Evolutionary conservation across 352 stramenopile genomes (phyloP).

Genomic region (Pythium scleroteichum): DNA sequence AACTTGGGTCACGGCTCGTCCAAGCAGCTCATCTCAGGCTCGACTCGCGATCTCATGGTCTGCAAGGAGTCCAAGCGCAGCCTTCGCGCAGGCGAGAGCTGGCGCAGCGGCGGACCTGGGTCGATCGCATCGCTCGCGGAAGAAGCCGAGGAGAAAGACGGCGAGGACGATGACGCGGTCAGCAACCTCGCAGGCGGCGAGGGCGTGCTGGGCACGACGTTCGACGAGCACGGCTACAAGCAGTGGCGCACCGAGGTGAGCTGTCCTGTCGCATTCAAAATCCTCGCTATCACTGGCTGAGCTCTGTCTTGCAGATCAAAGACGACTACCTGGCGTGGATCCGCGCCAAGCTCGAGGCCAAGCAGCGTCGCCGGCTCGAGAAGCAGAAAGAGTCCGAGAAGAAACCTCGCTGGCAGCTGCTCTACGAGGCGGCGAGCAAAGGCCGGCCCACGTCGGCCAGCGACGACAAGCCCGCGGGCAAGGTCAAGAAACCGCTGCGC

Average conservation of each 20-base stretch:
- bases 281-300: background rate
- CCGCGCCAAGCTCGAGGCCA: slow-evolving; percentile 56
- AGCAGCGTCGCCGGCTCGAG: slow-evolving; percentile 42
- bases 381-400: slow-evolving; percentile 56
- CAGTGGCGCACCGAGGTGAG: slow-evolving; percentile 59
- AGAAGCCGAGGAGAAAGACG: slow-evolving; percentile 30
- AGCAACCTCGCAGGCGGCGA: slow-evolving; percentile 11
- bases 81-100: slow-evolving; percentile 17
- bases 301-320: slow-evolving; percentile 41
- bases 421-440: slow-evolving; percentile 64
- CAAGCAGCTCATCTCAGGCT: slow-evolving; percentile 8
- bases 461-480: slow-evolving; percentile 4
- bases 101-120: slow-evolving; percentile 20
- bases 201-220: slow-evolving; percentile 41
- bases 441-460: background rate
- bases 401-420: slow-evolving; percentile 67
- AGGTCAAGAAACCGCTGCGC: slow-evolving; percentile 4
- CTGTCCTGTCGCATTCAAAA: background rate
- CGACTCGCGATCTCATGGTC: slow-evolving; percentile 4
- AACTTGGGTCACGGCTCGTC: slow-evolving; percentile 1
- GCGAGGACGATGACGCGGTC: slow-evolving; percentile 14
- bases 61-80: slow-evolving; percentile 36
- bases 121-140: slow-evolving; percentile 22
- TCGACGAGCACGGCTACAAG: slow-evolving; percentile 64
- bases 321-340: slow-evolving; percentile 76